phyloP scores from a whole-genome alignment of 78 protist species.

The Reticulomyxa filosa region DNA sequence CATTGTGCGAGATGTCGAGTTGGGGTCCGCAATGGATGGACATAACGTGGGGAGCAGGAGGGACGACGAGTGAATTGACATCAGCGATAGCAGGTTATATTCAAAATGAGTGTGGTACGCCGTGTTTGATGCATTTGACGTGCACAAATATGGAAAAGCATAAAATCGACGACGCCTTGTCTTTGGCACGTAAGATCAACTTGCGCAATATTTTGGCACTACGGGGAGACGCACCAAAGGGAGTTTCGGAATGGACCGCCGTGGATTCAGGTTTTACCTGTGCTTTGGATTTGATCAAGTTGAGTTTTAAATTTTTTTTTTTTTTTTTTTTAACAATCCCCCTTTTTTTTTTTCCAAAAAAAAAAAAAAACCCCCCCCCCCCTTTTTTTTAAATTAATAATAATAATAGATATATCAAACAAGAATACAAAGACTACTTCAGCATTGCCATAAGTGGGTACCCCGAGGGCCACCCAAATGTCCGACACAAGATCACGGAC shows the following conservation, averaged over 20 bases:
- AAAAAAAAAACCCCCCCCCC: not conserved
- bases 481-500: slow-evolving; percentile 1
- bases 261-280: not conserved
- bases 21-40: slow-evolving; percentile 1
- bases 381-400: not conserved
- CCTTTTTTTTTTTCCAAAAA: not conserved
- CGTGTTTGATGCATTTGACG: slow-evolving; percentile 6
- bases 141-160: slow-evolving; percentile 13
- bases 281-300: slow-evolving; percentile 2
- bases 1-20: no score
- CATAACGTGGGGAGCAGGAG: slow-evolving; percentile 7
- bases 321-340: not conserved
- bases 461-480: slow-evolving; percentile 9
- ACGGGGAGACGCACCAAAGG: not conserved
- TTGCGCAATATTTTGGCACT: slow-evolving; percentile 2
- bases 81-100: not conserved
- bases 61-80: not conserved
- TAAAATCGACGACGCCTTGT: slow-evolving; percentile 12
- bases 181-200: not conserved
- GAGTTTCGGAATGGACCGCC: not conserved
- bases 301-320: not conserved
- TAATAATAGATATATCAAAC: not conserved
- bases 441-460: not conserved
- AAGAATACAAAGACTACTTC: not conserved
- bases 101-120: not conserved